Evolutionary conservation across 805 yeast genomes (phyloP).

Genomic region (Wickerhamomyces chambardii): DNA sequence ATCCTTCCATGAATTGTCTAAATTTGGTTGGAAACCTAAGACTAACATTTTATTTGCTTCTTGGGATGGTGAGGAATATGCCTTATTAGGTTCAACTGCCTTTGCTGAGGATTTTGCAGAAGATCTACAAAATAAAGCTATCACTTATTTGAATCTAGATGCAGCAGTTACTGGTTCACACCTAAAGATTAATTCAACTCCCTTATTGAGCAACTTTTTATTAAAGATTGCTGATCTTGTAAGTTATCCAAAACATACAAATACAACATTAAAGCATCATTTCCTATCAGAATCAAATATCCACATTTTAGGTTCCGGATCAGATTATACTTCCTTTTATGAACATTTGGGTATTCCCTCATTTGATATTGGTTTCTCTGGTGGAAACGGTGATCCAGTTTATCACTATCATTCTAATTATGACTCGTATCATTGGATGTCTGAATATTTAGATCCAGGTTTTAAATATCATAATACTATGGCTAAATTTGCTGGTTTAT

Average conservation of each 20-base stretch:
- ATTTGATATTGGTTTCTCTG: slow-evolving; percentile 47
- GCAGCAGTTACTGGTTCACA: slow-evolving; percentile 49
- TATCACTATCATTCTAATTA: slow-evolving; percentile 74
- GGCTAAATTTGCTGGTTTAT: slow-evolving; percentile 43
- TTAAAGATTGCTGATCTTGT: slow-evolving; percentile 34
- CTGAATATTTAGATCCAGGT: slow-evolving; percentile 49
- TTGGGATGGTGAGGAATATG: slow-evolving; percentile 86
- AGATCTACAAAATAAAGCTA: slow-evolving; percentile 36
- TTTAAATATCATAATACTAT: slow-evolving; percentile 49
- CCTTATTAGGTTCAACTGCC: slow-evolving; percentile 67
- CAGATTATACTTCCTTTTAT: slow-evolving; percentile 56
- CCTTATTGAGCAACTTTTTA: slow-evolving; percentile 42
- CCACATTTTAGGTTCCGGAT: slow-evolving; percentile 54
- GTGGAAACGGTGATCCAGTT: slow-evolving; percentile 39
- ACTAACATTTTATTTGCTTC: slow-evolving; percentile 60
- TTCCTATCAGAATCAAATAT: slow-evolving; percentile 23
- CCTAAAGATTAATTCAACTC: slow-evolving; percentile 45
- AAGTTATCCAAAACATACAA: slow-evolving; percentile 29
- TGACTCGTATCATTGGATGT: slow-evolving; percentile 69
- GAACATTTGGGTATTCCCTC: slow-evolving; percentile 55
- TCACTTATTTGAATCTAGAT: slow-evolving; percentile 66
- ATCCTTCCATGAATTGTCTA: slow-evolving; percentile 39
- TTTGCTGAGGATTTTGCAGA: slow-evolving; percentile 58
- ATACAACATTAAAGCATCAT: slow-evolving; percentile 17
- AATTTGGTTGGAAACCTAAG: slow-evolving; percentile 57